These are phyloP conservation scores for Peribolospora baueri DNA, from an alignment of 768 basidiomycete species.

Conservation along the genomic window DNA sequence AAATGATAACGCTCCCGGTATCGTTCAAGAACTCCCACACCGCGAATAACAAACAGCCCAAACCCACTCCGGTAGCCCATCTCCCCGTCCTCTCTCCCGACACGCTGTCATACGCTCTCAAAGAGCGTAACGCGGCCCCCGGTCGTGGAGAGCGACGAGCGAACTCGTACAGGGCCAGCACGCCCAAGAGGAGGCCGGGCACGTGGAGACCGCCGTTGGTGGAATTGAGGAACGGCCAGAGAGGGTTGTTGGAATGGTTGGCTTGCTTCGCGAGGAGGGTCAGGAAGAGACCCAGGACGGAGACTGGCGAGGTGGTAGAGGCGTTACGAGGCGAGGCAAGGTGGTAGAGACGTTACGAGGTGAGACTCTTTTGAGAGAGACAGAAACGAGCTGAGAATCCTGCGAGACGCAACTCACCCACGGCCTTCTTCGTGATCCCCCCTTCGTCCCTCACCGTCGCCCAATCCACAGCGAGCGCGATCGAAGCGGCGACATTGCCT, in stretches of 20 bases:
- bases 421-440: slow-evolving; percentile 17
- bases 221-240: slow-evolving; percentile 8
- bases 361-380: not conserved
- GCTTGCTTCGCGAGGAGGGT: slow-evolving; percentile 48
- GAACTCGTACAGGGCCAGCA: not conserved
- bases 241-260: slow-evolving; percentile 28
- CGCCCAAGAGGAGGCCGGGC: slow-evolving; percentile 2
- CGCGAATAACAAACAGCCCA: slow-evolving; percentile 7
- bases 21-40: slow-evolving; percentile 8
- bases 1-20: slow-evolving; percentile 7
- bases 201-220: slow-evolving; percentile 7
- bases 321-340: not conserved
- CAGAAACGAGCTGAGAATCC: no score
- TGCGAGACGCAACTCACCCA: no score
- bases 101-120: not conserved
- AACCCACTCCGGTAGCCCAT: slow-evolving; percentile 1
- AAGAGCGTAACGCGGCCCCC: not conserved
- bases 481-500: slow-evolving; percentile 29
- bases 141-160: not conserved
- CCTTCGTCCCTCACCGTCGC: slow-evolving; percentile 20
- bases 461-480: slow-evolving; percentile 35
- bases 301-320: slow-evolving; percentile 24
- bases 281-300: slow-evolving; percentile 39
- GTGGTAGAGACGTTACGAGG: not conserved
- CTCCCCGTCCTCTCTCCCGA: not conserved